Conservation (phyloP, 345 rosid species). For the Theobroma cacao region DNA sequence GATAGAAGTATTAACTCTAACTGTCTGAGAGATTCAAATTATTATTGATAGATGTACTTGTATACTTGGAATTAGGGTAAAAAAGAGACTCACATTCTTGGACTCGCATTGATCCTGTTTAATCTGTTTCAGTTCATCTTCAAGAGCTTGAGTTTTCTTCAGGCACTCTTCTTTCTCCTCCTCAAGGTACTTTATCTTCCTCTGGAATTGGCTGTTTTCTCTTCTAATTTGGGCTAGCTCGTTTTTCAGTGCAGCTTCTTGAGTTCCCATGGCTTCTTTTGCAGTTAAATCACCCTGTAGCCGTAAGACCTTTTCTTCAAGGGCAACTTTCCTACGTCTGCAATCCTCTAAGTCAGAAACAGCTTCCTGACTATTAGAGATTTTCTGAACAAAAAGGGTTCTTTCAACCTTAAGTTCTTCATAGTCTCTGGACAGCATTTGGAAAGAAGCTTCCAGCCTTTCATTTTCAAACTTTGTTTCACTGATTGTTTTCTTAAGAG, state of each 20-base stretch:
- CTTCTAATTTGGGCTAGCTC: constrained; percentile 60
- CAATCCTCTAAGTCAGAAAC: constrained; percentile 44
- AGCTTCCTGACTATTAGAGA: constrained; percentile 41
- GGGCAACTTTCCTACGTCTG: constrained; percentile 43
- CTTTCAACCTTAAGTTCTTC: constrained; percentile 48
- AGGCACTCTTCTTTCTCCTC: constrained; percentile 47
- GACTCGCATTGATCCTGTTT: constrained; percentile 17
- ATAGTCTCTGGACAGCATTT: constrained; percentile 48
- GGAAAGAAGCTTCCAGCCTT: constrained; percentile 51
- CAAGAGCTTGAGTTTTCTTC: constrained; percentile 34
- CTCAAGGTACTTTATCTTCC: constrained; percentile 47
- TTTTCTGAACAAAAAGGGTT: constrained; percentile 26
- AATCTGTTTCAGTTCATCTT: constrained; percentile 26
- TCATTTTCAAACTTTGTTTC: constrained; percentile 56
- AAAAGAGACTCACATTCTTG: constrained; percentile 9
- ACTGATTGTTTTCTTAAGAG: constrained; percentile 40
- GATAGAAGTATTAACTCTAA: constrained; percentile 12
- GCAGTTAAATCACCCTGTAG: constrained; percentile 69
- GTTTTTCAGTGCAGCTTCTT: constrained; percentile 52
- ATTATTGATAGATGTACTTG: constrained; percentile 12
- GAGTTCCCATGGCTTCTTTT: constrained; percentile 50
- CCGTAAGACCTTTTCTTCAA: constrained; percentile 62
- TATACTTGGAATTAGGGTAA: constrained; percentile 9
- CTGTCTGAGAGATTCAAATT: constrained; percentile 22
- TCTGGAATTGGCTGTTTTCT: constrained; percentile 46